Evolutionary conservation across 768 basidiomycete species (phyloP).

Genomic region (Naganishia vishniacii): DNA sequence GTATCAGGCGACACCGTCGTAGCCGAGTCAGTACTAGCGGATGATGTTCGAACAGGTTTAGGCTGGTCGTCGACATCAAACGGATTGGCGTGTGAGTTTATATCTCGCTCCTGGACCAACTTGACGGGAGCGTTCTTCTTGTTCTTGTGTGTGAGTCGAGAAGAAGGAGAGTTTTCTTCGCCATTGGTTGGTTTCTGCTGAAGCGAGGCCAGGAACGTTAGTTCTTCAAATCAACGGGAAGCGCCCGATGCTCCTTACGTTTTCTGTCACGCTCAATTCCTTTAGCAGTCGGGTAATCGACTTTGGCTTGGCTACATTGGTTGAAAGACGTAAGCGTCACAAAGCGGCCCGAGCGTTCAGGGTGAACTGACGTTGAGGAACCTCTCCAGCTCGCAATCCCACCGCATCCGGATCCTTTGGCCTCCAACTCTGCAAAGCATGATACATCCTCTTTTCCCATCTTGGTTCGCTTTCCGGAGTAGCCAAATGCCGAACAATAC

Average conservation of each 20-base stretch:
- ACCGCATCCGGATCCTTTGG: conserved; percentile 29
- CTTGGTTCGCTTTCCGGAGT: background rate
- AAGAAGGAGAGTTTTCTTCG: conserved; percentile 16
- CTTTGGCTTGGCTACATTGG: conserved; percentile 11
- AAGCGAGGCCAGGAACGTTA: background rate
- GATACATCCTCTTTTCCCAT: conserved; percentile 30
- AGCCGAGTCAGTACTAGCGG: conserved; percentile 16
- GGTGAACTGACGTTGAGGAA: conserved; percentile 7
- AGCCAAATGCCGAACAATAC: conserved; percentile 14
- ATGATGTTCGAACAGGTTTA: conserved; percentile 14
- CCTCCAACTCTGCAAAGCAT: conserved; percentile 27
- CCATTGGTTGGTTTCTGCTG: conserved; percentile 9
- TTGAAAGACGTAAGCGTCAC: background rate
- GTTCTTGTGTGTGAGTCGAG: conserved; percentile 14
- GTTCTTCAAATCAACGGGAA: too few relatives aligned
- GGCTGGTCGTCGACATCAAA: conserved; percentile 2
- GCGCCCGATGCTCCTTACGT: background rate
- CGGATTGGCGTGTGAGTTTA: conserved; percentile 4
- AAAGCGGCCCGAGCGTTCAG: too few relatives aligned
- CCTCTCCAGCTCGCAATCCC: conserved; percentile 18
- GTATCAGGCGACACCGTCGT: conserved; percentile 14
- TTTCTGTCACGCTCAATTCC: conserved; percentile 15
- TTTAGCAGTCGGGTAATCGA: conserved; percentile 16
- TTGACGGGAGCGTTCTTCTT: conserved; percentile 8
- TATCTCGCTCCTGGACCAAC: conserved; percentile 2